Conservation (phyloP, 2,329 filamentous ascomycete genomes). For the Malbranchea zuffiana region DNA sequence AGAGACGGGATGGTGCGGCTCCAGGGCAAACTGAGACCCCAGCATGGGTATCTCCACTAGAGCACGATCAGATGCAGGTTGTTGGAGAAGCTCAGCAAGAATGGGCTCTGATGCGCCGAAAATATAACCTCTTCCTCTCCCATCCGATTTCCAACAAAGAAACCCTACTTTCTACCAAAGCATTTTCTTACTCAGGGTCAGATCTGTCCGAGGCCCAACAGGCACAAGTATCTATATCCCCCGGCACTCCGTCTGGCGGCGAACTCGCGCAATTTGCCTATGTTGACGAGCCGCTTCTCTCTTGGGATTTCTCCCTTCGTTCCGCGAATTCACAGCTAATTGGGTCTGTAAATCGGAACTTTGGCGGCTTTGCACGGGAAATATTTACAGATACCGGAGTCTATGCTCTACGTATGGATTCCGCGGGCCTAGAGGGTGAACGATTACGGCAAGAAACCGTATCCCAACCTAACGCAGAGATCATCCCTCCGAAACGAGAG, state of each 20-base stretch:
- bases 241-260: slow-evolving; percentile 20
- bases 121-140: slow-evolving; percentile 55
- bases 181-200: slow-evolving; percentile 35
- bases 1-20: slow-evolving; percentile 30
- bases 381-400: slow-evolving; percentile 57
- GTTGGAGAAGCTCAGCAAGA: slow-evolving; percentile 54
- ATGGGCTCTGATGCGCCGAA: slow-evolving; percentile 51
- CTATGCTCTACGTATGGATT: slow-evolving; percentile 55
- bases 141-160: slow-evolving; percentile 34
- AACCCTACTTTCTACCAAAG: slow-evolving; percentile 28
- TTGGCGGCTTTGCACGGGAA: slow-evolving; percentile 51
- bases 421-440: slow-evolving; percentile 37
- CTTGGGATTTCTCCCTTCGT: slow-evolving; percentile 53
- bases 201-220: slow-evolving; percentile 42
- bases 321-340: slow-evolving; percentile 42
- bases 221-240: slow-evolving; percentile 27
- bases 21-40: too few relatives aligned
- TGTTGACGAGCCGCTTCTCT: slow-evolving; percentile 52
- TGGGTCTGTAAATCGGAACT: slow-evolving; percentile 54
- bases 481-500: slow-evolving; percentile 12
- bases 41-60: slow-evolving; percentile 44
- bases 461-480: slow-evolving; percentile 26
- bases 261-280: slow-evolving; percentile 51
- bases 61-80: slow-evolving; percentile 49
- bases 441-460: slow-evolving; percentile 28